These are phyloP conservation scores for Fusarium sororula DNA, from an alignment of 2,329 filamentous ascomycete species.

Conservation along the genomic window DNA sequence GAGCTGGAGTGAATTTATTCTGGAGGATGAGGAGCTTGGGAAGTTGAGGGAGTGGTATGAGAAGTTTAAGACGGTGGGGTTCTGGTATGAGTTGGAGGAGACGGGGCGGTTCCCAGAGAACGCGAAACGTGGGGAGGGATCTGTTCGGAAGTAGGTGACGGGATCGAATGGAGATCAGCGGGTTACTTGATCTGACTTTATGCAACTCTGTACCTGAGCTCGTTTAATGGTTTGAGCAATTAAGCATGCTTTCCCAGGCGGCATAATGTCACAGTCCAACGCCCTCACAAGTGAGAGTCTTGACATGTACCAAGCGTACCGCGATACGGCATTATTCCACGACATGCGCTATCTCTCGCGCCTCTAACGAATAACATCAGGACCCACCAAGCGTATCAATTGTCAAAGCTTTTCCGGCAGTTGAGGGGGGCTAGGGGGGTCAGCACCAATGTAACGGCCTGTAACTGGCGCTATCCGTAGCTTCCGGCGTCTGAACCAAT, in stretches of 20 bases:
- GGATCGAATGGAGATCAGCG: rapidly evolving
- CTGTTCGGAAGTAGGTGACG: neutral
- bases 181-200: no score
- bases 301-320: no score
- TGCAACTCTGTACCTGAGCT: neutral
- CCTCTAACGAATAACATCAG: neutral
- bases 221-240: no score
- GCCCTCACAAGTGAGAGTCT: neutral
- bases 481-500: neutral
- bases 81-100: neutral
- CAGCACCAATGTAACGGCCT: neutral
- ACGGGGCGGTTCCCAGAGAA: neutral
- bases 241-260: no score
- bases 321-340: neutral
- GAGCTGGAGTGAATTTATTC: neutral
- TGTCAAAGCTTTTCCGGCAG: neutral
- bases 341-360: neutral
- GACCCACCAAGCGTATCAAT: neutral
- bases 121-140: neutral
- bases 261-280: neutral
- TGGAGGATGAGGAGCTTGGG: neutral
- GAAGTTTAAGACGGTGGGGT: neutral
- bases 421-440: neutral
- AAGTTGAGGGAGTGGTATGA: neutral
- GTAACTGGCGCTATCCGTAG: neutral